Evolutionary conservation across 352 stramenopile species (phyloP).

Genomic region (Globisporangium iwayamae): DNA sequence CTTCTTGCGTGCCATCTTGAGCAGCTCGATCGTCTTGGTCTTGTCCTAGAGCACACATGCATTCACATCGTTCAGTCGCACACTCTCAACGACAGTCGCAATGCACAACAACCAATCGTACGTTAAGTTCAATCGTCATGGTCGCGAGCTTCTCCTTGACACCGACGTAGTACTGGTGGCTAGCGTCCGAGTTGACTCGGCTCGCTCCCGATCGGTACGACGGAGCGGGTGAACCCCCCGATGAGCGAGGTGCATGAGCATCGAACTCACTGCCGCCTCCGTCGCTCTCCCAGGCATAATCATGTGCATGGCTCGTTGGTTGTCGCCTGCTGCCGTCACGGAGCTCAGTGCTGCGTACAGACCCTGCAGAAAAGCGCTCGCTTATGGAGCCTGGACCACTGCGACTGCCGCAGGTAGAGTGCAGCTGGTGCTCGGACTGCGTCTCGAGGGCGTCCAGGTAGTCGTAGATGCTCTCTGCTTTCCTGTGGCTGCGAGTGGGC

Average conservation of each 20-base stretch:
- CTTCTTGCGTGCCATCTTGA: conserved; percentile 74
- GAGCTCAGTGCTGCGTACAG: conserved; percentile 11
- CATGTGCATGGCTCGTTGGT: conserved; percentile 11
- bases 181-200: conserved; percentile 25
- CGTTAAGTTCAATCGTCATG: conserved; percentile 75
- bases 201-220: conserved; percentile 34
- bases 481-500: conserved; percentile 21
- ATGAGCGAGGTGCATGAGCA: conserved; percentile 1
- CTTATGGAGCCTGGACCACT: conserved; percentile 12
- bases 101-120: conserved; percentile 13
- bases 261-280: background rate
- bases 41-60: conserved; percentile 52
- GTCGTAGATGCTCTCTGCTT: conserved; percentile 56
- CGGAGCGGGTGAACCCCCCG: conserved; percentile 20
- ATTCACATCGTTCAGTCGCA: background rate
- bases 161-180: conserved; percentile 57
- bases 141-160: conserved; percentile 82
- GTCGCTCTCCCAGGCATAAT: conserved; percentile 36
- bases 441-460: conserved; percentile 76
- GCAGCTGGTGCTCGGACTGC: conserved; percentile 49
- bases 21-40: conserved; percentile 78
- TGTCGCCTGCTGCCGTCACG: conserved; percentile 14
- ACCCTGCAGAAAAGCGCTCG: conserved; percentile 7
- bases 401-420: conserved; percentile 15
- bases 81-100: background rate